A percentile compares a stretch with the other conserved stretches of the same genome.
Conservation (phyloP, 177 flowering plant species). For the Vitis hybrid region DNA sequence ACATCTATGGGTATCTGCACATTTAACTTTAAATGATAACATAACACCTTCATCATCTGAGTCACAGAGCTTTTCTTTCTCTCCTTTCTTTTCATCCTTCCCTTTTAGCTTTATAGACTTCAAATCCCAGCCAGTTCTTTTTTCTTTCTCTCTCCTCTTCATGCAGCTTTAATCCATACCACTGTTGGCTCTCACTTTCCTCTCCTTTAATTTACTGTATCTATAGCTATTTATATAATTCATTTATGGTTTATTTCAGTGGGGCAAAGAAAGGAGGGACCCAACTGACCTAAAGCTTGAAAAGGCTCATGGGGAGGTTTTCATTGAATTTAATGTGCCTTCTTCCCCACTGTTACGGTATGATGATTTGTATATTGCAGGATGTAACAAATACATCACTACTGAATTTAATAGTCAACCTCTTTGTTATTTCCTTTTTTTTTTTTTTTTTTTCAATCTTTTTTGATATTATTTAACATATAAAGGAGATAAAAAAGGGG, state of each 20-base stretch:
- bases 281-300: constrained; percentile 1
- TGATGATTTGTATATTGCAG: constrained; percentile 14
- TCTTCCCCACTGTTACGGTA: constrained; percentile 23
- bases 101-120: background rate
- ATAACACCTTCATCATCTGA: background rate
- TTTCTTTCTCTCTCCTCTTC: background rate
- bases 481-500: background rate
- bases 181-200: background rate
- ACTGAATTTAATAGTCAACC: constrained; percentile 1
- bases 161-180: constrained; percentile 1
- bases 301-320: constrained; percentile 1
- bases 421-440: background rate
- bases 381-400: constrained; percentile 8
- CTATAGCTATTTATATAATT: background rate
- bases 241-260: background rate
- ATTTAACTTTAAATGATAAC: background rate
- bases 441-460: background rate
- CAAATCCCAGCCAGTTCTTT: background rate
- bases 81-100: constrained; percentile 1
- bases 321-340: constrained; percentile 19
- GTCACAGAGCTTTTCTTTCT: background rate
- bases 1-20: background rate
- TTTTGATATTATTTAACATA: background rate
- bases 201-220: no score
- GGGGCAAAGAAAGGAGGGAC: background rate